A percentile compares a stretch with the other conserved stretches of the same genome.
These are phyloP conservation scores for Picocystis sp. DNA, from an alignment of 163 green algal species.

Conservation along the genomic window DNA sequence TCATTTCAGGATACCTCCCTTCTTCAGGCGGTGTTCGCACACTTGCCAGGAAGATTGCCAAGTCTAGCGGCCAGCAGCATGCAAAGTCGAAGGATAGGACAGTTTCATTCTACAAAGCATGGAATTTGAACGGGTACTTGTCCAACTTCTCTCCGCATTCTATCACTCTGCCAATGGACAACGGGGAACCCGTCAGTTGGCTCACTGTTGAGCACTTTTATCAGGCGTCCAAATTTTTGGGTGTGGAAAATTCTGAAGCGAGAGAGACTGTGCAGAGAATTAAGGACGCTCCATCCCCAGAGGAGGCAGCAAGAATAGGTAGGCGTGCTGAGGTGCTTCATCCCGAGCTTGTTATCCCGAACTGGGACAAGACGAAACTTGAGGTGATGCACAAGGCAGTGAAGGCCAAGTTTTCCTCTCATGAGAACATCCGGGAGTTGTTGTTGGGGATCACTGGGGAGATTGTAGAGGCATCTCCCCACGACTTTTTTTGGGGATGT, in stretches of 20 bases:
- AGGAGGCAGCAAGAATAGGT: constrained; percentile 78
- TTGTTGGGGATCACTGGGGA: constrained; percentile 53
- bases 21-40: constrained; percentile 40
- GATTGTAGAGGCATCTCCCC: constrained; percentile 66
- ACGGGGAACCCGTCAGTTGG: no score
- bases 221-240: constrained; percentile 1
- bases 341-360: constrained; percentile 48
- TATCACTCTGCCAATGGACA: no score
- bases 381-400: constrained; percentile 67
- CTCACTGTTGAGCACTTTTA: constrained; percentile 4
- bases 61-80: not conserved
- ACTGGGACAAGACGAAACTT: constrained; percentile 66
- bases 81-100: not conserved
- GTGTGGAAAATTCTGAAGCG: no score
- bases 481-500: constrained; percentile 81
- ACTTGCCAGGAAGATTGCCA: constrained; percentile 27
- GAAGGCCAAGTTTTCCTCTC: constrained; percentile 57
- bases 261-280: not conserved
- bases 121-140: constrained; percentile 69
- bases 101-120: constrained; percentile 30
- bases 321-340: constrained; percentile 35
- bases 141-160: constrained; percentile 82
- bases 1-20: constrained; percentile 65
- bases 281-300: constrained; percentile 28
- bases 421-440: constrained; percentile 42